A percentile compares a stretch with the other conserved stretches of the same genome.
These are phyloP conservation scores for Clarireedia monteithiana DNA, from an alignment of 2,329 filamentous ascomycete genomes.

Conservation along the genomic window DNA sequence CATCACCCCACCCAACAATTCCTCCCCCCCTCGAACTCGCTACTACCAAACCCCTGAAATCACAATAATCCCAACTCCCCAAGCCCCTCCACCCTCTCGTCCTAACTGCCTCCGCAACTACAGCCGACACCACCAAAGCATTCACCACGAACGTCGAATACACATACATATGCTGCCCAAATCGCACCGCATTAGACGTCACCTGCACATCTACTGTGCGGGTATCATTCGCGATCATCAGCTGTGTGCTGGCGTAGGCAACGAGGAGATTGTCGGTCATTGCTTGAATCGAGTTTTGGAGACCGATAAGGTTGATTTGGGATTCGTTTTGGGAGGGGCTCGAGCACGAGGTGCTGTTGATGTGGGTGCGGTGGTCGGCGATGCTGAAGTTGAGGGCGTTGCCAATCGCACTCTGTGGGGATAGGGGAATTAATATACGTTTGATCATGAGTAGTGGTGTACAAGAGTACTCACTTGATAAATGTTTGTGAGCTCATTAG, in stretches of 20 bases:
- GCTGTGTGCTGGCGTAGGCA: slow-evolving; percentile 29
- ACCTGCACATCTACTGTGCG: neutral
- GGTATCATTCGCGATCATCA: slow-evolving; percentile 27
- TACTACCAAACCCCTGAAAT: too few relatives aligned
- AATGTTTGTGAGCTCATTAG: slow-evolving; percentile 21
- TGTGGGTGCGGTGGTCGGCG: slow-evolving; percentile 1
- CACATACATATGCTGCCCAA: slow-evolving; percentile 7
- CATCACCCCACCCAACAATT: too few relatives aligned
- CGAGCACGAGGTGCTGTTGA: neutral
- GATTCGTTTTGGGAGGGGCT: neutral
- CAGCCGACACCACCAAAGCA: neutral
- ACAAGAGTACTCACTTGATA: slow-evolving; percentile 8
- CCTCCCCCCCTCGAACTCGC: neutral
- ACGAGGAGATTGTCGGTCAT: slow-evolving; percentile 22
- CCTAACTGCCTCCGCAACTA: neutral
- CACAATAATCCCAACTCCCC: neutral
- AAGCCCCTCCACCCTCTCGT: neutral
- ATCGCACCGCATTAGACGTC: neutral
- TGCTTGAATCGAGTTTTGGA: slow-evolving; percentile 6
- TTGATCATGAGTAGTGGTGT: too few relatives aligned
- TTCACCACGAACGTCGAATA: neutral
- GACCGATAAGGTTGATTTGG: neutral
- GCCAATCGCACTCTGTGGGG: neutral
- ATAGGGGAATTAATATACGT: neutral
- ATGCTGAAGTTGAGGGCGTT: slow-evolving; percentile 10